A percentile compares a stretch with the other conserved stretches of the same genome.
These are phyloP conservation scores for Sugiyamaella smithiae DNA, from an alignment of 805 yeast species.

Conservation along the genomic window DNA sequence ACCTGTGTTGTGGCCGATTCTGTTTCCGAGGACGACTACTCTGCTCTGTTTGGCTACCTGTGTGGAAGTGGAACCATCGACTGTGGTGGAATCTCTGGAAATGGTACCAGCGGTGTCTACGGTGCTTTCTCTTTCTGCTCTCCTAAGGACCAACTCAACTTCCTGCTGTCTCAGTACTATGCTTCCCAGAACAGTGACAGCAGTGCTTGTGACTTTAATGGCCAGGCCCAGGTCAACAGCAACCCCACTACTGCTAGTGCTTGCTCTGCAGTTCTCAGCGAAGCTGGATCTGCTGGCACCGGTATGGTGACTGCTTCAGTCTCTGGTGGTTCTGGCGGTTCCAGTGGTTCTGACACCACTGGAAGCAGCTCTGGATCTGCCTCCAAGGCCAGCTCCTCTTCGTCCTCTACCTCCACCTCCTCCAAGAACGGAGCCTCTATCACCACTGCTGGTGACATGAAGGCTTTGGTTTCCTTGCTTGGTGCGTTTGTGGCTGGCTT, in stretches of 20 bases:
- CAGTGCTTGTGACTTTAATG: constrained; percentile 68
- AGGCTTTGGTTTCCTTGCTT: constrained; percentile 20
- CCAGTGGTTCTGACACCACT: constrained; percentile 20
- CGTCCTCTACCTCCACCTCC: constrained; percentile 17
- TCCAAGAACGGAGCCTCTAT: constrained; percentile 15
- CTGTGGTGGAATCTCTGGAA: constrained; percentile 59
- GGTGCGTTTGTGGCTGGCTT: constrained; percentile 23
- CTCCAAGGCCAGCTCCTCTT: constrained; percentile 28
- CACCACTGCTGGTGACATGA: constrained; percentile 13
- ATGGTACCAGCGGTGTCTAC: constrained; percentile 64
- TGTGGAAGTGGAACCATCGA: constrained; percentile 56
- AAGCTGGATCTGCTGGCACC: constrained; percentile 70
- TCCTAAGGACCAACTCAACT: constrained; percentile 66
- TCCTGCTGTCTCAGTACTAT: constrained; percentile 63
- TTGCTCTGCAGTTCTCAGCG: constrained; percentile 52
- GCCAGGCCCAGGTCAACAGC: constrained; percentile 57
- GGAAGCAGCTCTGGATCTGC: constrained; percentile 26
- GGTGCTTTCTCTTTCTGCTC: constrained; percentile 76
- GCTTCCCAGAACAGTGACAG: constrained; percentile 41
- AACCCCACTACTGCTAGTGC: constrained; percentile 44
- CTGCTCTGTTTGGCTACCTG: constrained; percentile 53
- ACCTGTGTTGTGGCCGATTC: constrained; percentile 56
- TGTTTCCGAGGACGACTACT: constrained; percentile 55
- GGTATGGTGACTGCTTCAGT: constrained; percentile 50
- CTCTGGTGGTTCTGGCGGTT: constrained; percentile 35